phyloP scores from a whole-genome alignment of 2,329 filamentous ascomycete species.

The Penicillium verrucosum region DNA sequence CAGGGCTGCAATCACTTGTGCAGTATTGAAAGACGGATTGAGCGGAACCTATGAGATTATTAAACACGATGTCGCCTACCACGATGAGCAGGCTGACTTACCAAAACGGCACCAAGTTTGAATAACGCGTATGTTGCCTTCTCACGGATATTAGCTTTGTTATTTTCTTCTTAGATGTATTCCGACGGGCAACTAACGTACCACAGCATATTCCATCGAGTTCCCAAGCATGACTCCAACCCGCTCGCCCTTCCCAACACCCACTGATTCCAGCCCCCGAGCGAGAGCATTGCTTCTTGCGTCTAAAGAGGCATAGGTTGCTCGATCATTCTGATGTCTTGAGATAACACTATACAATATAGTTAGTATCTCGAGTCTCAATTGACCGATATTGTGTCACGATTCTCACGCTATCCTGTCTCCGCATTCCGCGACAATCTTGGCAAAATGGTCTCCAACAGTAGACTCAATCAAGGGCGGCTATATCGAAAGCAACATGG shows the following conservation, averaged over 20 bases:
- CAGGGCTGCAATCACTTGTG: constrained; percentile 75
- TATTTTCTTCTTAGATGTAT: no score
- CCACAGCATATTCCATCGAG: constrained; percentile 73
- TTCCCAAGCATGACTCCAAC: constrained; percentile 88
- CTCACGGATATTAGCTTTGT: constrained; percentile 9
- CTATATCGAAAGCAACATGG: constrained; percentile 18
- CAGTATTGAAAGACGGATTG: constrained; percentile 81
- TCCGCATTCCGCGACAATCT: constrained; percentile 43
- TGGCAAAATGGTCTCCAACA: constrained; percentile 46
- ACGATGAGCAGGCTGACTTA: constrained; percentile 31
- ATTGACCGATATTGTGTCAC: background rate
- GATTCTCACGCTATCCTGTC: constrained; percentile 52
- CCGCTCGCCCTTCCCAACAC: constrained; percentile 76
- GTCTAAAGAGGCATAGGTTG: constrained; percentile 76
- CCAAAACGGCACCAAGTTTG: constrained; percentile 89
- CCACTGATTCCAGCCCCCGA: constrained; percentile 63
- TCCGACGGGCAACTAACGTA: constrained; percentile 38
- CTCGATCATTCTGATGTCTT: constrained; percentile 58
- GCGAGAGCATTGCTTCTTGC: constrained; percentile 72
- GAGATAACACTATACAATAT: constrained; percentile 51
- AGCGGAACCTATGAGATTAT: constrained; percentile 65
- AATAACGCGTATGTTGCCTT: constrained; percentile 76
- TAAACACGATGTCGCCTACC: background rate
- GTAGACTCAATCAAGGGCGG: constrained; percentile 49
- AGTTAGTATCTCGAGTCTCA: background rate